Evolutionary conservation across 208 protist genomes (phyloP).

Genomic region (Trypanosoma avium): DNA sequence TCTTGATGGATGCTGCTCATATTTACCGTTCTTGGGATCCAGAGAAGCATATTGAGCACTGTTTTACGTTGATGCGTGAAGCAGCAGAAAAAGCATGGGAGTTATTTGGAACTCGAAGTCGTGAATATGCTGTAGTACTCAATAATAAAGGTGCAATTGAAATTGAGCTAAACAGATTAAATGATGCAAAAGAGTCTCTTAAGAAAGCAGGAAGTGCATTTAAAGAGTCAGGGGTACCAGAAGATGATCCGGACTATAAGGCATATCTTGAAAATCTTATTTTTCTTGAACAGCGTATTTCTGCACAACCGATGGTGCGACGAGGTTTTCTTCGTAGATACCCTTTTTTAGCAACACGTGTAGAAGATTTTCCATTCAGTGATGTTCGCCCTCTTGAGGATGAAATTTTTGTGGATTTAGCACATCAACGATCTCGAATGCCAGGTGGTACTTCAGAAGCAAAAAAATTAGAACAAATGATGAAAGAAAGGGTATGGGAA

Average conservation of each 20-base stretch:
- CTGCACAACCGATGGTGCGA: conserved; percentile 11
- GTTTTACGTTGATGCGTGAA: conserved; percentile 54
- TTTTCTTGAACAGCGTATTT: conserved; percentile 22
- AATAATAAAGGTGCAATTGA: conserved; percentile 71
- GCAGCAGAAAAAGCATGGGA: conserved; percentile 49
- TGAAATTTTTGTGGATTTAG: conserved; percentile 50
- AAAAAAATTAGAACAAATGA: conserved; percentile 38
- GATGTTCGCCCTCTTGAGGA: conserved; percentile 62
- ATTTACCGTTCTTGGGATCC: conserved; percentile 74
- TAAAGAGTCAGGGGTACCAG: conserved; percentile 41
- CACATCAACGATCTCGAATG: conserved; percentile 38
- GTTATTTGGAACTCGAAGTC: conserved; percentile 52
- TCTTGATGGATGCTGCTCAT: conserved; percentile 69
- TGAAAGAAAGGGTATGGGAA: conserved; percentile 58
- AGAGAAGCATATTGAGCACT: conserved; percentile 43
- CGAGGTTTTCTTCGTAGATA: conserved; percentile 48
- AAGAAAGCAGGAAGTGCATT: conserved; percentile 39
- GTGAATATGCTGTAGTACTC: conserved; percentile 55
- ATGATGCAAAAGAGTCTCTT: conserved; percentile 43
- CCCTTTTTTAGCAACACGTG: conserved; percentile 52
- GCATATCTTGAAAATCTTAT: conserved; percentile 62
- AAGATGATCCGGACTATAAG: conserved; percentile 60
- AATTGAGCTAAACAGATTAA: conserved; percentile 58
- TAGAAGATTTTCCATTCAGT: conserved; percentile 49
- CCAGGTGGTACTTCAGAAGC: conserved; percentile 20